These are phyloP conservation scores for Escallonia rubra DNA, from an alignment of 129 eudicot genomes.

Conservation along the genomic window DNA sequence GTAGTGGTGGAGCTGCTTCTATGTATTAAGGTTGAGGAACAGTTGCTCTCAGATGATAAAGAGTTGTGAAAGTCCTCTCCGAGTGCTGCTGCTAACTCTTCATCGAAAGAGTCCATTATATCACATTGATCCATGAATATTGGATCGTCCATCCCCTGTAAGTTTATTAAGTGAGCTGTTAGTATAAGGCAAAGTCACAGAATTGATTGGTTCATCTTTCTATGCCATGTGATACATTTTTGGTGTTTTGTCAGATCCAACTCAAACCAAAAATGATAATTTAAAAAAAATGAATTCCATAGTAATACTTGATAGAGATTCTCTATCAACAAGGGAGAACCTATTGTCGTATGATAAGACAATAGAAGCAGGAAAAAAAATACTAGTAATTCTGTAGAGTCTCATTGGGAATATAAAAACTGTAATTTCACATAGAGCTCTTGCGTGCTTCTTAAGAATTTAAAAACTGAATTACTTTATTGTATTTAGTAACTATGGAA, in stretches of 20 bases:
- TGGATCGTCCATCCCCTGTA: slow-evolving; percentile 6
- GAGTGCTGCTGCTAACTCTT: slow-evolving; percentile 1
- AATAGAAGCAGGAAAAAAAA: too few species aligned
- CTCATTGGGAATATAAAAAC: too few species aligned
- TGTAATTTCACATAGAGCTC: too few species aligned
- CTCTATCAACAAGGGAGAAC: too few species aligned
- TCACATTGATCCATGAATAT: slow-evolving; percentile 7
- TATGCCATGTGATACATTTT: too few species aligned
- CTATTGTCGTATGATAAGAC: background rate
- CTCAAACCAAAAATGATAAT: background rate
- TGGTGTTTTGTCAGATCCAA: too few species aligned
- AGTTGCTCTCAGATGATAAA: slow-evolving; percentile 2
- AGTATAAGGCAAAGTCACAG: background rate
- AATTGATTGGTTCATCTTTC: background rate
- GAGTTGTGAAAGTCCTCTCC: slow-evolving; percentile 10
- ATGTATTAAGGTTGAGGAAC: background rate
- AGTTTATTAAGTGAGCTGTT: background rate
- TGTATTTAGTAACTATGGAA: too few species aligned
- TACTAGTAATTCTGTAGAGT: too few species aligned
- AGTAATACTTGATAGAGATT: too few species aligned
- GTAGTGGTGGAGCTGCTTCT: background rate
- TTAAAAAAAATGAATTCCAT: background rate
- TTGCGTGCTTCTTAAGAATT: too few species aligned
- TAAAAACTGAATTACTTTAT: too few species aligned
- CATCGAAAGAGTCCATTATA: slow-evolving; percentile 6